Conservation (phyloP, 2,329 filamentous ascomycete genomes). For the Phoma sp. region DNA sequence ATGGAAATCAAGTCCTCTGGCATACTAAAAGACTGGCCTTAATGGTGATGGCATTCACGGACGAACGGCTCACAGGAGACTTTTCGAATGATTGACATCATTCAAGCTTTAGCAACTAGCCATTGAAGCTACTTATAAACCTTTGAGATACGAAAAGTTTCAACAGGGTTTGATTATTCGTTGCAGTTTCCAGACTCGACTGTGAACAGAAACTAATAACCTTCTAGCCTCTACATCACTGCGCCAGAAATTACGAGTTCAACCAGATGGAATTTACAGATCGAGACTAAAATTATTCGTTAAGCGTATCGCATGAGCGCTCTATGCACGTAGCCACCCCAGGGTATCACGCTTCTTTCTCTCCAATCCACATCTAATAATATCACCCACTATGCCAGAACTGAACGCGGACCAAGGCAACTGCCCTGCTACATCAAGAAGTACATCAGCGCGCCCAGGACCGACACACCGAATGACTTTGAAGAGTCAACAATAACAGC, state of each 20-base stretch:
- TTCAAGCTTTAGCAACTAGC: too few relatives aligned
- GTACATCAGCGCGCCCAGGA: constrained; percentile 38
- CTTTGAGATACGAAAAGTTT: too few relatives aligned
- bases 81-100: not conserved
- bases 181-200: too few relatives aligned
- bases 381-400: not conserved
- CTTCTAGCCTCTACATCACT: too few relatives aligned
- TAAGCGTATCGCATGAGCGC: constrained; percentile 18
- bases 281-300: constrained; percentile 20
- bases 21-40: too few relatives aligned
- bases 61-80: not conserved
- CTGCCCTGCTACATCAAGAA: constrained; percentile 5
- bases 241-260: too few relatives aligned
- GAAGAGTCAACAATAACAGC: constrained; percentile 24
- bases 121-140: too few relatives aligned
- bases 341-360: constrained; percentile 32
- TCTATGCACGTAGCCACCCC: constrained; percentile 10
- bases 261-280: too few relatives aligned
- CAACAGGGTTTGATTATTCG: too few relatives aligned
- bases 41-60: not conserved
- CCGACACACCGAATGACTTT: constrained; percentile 32
- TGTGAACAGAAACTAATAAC: too few relatives aligned
- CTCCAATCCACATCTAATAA: constrained; percentile 8
- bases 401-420: not conserved
- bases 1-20: not conserved